Conservation (phyloP, 768 basidiomycete species). For the Termitomyces sp. region DNA sequence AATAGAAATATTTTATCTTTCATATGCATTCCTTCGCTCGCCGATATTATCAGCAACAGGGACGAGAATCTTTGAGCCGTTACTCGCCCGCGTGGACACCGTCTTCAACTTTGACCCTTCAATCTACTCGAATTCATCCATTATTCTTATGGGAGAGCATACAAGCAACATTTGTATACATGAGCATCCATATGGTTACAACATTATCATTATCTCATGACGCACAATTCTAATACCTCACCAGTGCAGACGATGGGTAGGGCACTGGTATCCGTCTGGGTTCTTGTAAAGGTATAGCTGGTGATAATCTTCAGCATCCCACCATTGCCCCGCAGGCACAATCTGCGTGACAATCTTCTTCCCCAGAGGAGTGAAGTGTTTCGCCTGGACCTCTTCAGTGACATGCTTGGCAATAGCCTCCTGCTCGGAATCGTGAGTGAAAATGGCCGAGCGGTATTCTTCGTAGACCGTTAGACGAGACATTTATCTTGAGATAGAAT, state of each 20-base stretch:
- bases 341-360: constrained; percentile 81
- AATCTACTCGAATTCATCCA: not conserved
- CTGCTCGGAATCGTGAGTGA: constrained; percentile 76
- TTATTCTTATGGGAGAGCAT: not conserved
- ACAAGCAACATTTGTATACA: too few species aligned
- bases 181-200: not conserved
- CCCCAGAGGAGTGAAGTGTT: constrained; percentile 74
- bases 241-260: constrained; percentile 86
- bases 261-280: constrained; percentile 88
- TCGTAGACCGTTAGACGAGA: constrained; percentile 4
- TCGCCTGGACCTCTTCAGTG: constrained; percentile 79
- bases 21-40: not conserved
- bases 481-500: not conserved
- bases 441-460: constrained; percentile 96
- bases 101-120: not conserved
- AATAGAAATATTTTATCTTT: not conserved
- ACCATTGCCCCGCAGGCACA: constrained; percentile 70
- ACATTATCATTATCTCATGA: not conserved
- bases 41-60: too few species aligned
- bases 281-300: constrained; percentile 84
- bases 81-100: not conserved
- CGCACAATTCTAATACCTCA: constrained; percentile 25
- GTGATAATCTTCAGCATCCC: constrained; percentile 80
- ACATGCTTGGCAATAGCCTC: constrained; percentile 68
- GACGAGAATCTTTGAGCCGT: too few species aligned